phyloP scores from a whole-genome alignment of 2,329 filamentous ascomycete species.

The Coniosporium tulheliwenetii region DNA sequence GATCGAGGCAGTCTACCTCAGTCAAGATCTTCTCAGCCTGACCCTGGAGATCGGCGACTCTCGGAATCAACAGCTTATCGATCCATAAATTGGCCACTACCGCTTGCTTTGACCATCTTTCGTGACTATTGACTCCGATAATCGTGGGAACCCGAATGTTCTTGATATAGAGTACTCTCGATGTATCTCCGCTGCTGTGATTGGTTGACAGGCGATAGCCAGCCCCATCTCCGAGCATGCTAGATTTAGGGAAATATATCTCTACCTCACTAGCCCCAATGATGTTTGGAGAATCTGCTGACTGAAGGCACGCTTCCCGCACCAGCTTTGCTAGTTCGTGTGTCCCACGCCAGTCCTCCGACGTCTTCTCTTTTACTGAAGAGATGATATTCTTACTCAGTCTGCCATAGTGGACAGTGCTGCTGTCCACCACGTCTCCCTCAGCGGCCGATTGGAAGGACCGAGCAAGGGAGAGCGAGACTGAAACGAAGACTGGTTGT shows the following conservation, averaged over 20 bases:
- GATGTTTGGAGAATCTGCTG: conserved; percentile 12
- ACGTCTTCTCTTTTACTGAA: conserved; percentile 21
- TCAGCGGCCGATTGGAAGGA: conserved; percentile 43
- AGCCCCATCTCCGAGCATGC: conserved; percentile 46
- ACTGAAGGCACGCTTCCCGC: conserved; percentile 6
- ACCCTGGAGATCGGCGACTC: too few species aligned
- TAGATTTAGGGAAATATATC: conserved; percentile 50
- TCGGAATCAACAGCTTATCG: conserved; percentile 24
- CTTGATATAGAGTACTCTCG: conserved; percentile 32
- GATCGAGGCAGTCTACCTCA: too few species aligned
- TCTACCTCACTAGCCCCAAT: conserved; percentile 32
- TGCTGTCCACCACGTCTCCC: conserved; percentile 45
- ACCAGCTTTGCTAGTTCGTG: conserved; percentile 8
- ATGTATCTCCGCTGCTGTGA: conserved; percentile 8
- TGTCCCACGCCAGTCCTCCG: conserved; percentile 11
- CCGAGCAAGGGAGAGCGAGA: conserved; percentile 38
- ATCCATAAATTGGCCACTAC: conserved; percentile 48
- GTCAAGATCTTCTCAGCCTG: too few species aligned
- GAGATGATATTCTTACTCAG: conserved; percentile 50
- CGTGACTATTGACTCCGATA: conserved; percentile 58
- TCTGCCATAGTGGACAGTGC: conserved; percentile 61
- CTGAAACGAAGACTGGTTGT: conserved; percentile 48
- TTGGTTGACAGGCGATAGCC: conserved; percentile 26
- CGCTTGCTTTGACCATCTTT: conserved; percentile 49
- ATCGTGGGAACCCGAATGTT: conserved; percentile 49